Percentiles rank a stretch among this genome's conserved stretches.
phyloP scores from a whole-genome alignment of 2,329 filamentous ascomycete species.

The Whalleya microplaca region DNA sequence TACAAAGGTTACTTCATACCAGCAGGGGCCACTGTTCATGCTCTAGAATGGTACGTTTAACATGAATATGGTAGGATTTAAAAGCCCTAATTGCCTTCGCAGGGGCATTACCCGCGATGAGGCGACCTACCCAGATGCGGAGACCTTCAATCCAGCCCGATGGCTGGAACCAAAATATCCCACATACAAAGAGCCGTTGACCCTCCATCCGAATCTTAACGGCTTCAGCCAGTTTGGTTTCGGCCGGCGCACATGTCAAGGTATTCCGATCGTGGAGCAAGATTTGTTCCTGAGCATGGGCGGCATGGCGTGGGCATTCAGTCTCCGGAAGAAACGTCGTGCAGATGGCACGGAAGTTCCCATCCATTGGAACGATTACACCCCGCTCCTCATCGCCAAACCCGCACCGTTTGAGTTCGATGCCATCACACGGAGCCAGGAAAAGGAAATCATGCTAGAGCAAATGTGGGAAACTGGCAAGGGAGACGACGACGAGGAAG shows the following conservation, averaged over 20 bases:
- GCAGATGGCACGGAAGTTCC: conserved; percentile 36
- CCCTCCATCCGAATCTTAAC: conserved; percentile 42
- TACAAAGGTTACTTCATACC: conserved; percentile 58
- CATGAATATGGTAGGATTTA: conserved; percentile 1
- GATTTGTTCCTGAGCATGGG: conserved; percentile 46
- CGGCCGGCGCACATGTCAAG: conserved; percentile 53
- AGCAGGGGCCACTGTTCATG: conserved; percentile 54
- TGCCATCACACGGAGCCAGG: conserved; percentile 33
- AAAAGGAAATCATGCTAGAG: conserved; percentile 31
- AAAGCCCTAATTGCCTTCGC: conserved; percentile 28
- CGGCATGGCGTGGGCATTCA: conserved; percentile 42
- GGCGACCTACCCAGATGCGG: conserved; percentile 41
- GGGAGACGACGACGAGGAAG: conserved; percentile 38
- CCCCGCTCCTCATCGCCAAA: conserved; percentile 50
- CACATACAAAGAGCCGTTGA: conserved; percentile 45
- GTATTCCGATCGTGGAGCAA: conserved; percentile 46
- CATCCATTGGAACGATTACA: conserved; percentile 50
- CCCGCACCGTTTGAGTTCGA: conserved; percentile 46
- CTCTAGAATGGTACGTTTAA: conserved; percentile 52
- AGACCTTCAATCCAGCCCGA: conserved; percentile 45
- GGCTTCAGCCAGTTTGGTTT: conserved; percentile 56
- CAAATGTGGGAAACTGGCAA: conserved; percentile 43
- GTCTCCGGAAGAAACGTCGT: conserved; percentile 36
- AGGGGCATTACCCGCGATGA: conserved; percentile 52
- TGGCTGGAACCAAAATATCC: conserved; percentile 44